Conservation (phyloP, 371 early-diverging fungal genomes). For the Zychaea mexicana region DNA sequence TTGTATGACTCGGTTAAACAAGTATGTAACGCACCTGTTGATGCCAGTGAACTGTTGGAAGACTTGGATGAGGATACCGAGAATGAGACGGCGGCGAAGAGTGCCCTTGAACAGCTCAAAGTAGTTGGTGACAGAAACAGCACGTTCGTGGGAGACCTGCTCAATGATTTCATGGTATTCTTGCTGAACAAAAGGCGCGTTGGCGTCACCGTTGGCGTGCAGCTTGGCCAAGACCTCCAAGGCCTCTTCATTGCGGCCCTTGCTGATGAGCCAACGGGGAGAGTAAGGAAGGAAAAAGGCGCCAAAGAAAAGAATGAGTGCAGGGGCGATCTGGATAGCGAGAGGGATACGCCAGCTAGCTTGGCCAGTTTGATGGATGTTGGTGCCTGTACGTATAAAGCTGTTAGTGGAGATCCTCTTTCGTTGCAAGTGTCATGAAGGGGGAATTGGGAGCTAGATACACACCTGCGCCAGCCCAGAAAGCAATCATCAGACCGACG, state of each 20-base stretch:
- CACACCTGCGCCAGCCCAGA: slow-evolving; percentile 52
- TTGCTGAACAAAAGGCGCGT: slow-evolving; percentile 60
- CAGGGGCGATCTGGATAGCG: slow-evolving; percentile 54
- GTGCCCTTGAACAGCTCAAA: slow-evolving; percentile 71
- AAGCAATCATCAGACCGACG: slow-evolving; percentile 52
- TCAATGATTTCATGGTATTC: slow-evolving; percentile 81
- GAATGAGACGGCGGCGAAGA: slow-evolving; percentile 58
- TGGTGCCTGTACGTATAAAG: too few relatives aligned
- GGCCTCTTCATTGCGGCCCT: slow-evolving; percentile 79
- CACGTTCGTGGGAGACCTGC: slow-evolving; percentile 68
- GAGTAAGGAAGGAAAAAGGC: slow-evolving; percentile 61
- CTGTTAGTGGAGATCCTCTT: too few relatives aligned
- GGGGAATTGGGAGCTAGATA: too few relatives aligned
- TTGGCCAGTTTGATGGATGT: slow-evolving; percentile 22
- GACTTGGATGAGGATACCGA: slow-evolving; percentile 76
- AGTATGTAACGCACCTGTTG: slow-evolving; percentile 41
- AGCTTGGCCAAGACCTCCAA: slow-evolving; percentile 74
- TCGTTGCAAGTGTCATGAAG: too few relatives aligned
- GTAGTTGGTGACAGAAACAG: slow-evolving; percentile 68
- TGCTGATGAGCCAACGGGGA: slow-evolving; percentile 72
- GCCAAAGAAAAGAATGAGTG: slow-evolving; percentile 45
- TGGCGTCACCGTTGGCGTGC: slow-evolving; percentile 60
- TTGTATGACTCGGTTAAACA: slow-evolving; percentile 19
- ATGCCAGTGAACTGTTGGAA: slow-evolving; percentile 64
- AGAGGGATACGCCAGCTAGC: slow-evolving; percentile 55